Percentiles rank a stretch among this genome's conserved stretches.
Conservation (phyloP, 345 rosid species). For the Syzygium oleosum region DNA sequence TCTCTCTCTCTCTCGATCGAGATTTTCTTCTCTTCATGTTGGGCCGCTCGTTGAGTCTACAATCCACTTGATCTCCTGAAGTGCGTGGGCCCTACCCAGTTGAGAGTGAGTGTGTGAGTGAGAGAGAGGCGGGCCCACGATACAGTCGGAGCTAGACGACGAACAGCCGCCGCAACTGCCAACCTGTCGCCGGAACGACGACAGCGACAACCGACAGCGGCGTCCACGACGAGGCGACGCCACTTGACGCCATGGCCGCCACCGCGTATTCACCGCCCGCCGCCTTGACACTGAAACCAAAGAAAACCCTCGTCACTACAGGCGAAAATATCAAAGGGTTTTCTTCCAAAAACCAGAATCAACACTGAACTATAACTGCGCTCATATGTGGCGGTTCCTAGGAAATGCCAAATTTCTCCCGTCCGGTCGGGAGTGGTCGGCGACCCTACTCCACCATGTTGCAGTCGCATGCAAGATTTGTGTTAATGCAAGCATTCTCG, state of each 20-base stretch:
- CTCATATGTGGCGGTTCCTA: not conserved
- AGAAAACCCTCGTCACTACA: not conserved
- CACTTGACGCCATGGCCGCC: not conserved
- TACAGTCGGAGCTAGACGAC: not conserved
- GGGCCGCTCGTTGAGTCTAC: not conserved
- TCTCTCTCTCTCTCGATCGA: not conserved
- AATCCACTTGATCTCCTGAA: not conserved
- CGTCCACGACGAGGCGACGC: not conserved
- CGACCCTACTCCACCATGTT: too few species aligned
- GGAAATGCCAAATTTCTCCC: not conserved
- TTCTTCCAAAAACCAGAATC: not conserved
- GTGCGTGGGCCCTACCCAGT: not conserved
- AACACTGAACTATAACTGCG: not conserved
- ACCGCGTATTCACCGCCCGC: not conserved
- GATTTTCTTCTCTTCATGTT: not conserved
- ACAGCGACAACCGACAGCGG: not conserved
- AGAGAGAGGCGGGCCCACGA: not conserved
- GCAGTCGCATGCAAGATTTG: too few species aligned
- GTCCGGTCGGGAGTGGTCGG: too few species aligned
- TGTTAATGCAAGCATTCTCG: too few species aligned
- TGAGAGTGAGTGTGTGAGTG: too few species aligned
- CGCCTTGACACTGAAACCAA: conserved; percentile 6
- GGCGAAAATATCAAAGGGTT: not conserved
- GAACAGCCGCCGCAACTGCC: not conserved
- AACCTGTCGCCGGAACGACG: not conserved